Evolutionary conservation across 306 rosid species (phyloP).

Genomic region (Fragaria iinumae): DNA sequence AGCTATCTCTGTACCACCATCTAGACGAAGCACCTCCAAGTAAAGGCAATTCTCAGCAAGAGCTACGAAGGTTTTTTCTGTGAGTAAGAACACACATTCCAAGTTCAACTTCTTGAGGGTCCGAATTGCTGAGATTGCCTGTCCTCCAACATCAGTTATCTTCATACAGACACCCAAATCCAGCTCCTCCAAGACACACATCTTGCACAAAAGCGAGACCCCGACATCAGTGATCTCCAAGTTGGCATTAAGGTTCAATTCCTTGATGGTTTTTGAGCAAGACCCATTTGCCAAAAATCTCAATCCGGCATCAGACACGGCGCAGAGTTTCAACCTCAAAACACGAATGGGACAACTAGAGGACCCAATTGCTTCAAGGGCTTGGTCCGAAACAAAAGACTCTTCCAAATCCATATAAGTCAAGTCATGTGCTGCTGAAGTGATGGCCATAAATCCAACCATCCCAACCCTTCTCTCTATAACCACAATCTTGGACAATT

Average conservation of each 20-base stretch:
- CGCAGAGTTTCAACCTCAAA: no score
- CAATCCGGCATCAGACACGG: not conserved
- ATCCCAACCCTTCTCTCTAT: not conserved
- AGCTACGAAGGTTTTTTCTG: not conserved
- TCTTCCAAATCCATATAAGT: not conserved
- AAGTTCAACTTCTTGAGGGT: not conserved
- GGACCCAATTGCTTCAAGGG: not conserved
- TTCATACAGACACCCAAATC: no score
- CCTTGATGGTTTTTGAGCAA: not conserved
- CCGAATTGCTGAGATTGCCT: not conserved
- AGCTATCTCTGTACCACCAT: no score
- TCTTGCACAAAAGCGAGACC: no score
- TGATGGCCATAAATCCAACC: not conserved
- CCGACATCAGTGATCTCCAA: no score
- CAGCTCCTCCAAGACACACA: no score
- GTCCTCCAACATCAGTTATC: not conserved
- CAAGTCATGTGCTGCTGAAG: not conserved
- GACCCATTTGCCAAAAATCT: not conserved
- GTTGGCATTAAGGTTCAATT: no score
- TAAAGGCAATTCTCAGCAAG: not conserved
- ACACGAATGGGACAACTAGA: not conserved
- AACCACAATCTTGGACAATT: no score
- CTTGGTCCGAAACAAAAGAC: no score
- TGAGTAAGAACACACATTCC: not conserved
- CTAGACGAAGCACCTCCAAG: not conserved